phyloP scores from a whole-genome alignment of 257 asterid genomes.

The Penstemon davidsonii region DNA sequence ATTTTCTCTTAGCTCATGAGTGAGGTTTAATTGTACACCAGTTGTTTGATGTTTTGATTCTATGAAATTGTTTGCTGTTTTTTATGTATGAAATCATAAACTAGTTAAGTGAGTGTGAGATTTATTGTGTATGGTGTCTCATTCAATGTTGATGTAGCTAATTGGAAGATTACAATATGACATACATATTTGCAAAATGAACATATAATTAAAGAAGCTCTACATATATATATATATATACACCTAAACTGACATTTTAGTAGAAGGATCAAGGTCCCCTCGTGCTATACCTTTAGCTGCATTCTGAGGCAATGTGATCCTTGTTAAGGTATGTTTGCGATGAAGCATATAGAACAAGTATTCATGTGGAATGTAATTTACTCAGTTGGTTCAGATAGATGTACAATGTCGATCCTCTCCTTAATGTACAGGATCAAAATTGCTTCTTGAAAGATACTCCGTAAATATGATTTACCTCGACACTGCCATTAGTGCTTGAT shows the following conservation, averaged over 20 bases:
- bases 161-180: conserved; percentile 3
- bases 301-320: conserved; percentile 60
- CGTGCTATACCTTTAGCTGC: conserved; percentile 81
- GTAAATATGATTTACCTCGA: conserved; percentile 63
- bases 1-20: too few relatives aligned
- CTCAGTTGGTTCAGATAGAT: conserved; percentile 58
- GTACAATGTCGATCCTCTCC: conserved; percentile 55
- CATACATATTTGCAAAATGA: neutral
- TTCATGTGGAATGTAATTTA: conserved; percentile 13
- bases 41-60: too few relatives aligned
- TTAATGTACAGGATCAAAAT: conserved; percentile 59
- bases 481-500: conserved; percentile 79
- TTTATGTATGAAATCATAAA: too few relatives aligned
- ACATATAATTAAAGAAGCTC: conserved; percentile 8
- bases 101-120: too few relatives aligned
- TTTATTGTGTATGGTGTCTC: too few relatives aligned
- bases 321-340: conserved; percentile 60
- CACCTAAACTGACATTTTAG: conserved; percentile 79
- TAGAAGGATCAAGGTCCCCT: conserved; percentile 89
- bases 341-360: conserved; percentile 21
- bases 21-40: too few relatives aligned
- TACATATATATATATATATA: conserved; percentile 4
- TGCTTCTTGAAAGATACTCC: conserved; percentile 89
- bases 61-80: too few relatives aligned
- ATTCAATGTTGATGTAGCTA: too few relatives aligned